These are phyloP conservation scores for Leccinum variicolor DNA, from an alignment of 768 basidiomycete species.

Conservation along the genomic window DNA sequence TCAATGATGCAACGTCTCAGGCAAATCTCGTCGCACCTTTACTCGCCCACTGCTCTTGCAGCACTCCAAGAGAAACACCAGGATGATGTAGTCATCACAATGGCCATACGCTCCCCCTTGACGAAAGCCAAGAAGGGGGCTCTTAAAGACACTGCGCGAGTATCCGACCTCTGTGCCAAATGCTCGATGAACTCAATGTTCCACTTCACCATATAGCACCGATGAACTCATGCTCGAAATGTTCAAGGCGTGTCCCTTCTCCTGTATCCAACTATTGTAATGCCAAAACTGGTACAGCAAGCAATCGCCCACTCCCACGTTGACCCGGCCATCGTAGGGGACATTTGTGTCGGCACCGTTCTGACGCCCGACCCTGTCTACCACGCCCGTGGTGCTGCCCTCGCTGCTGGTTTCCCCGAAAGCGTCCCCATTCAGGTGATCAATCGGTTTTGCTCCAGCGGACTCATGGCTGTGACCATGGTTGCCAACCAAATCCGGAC, in stretches of 20 bases:
- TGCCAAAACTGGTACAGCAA: slow-evolving; percentile 39
- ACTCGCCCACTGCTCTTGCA: slow-evolving; percentile 43
- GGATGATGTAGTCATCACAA: slow-evolving; percentile 80
- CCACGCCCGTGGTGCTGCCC: slow-evolving; percentile 67
- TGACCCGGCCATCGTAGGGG: slow-evolving; percentile 63
- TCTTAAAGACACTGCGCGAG: slow-evolving; percentile 64
- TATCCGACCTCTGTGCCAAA: neutral
- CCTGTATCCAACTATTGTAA: neutral
- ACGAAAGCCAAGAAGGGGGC: slow-evolving; percentile 78
- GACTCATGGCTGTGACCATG: slow-evolving; percentile 78
- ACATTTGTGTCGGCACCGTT: slow-evolving; percentile 80
- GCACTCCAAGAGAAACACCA: slow-evolving; percentile 56
- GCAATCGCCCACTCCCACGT: slow-evolving; percentile 54
- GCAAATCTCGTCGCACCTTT: slow-evolving; percentile 61
- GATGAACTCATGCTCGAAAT: slow-evolving; percentile 82
- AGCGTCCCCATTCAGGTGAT: slow-evolving; percentile 68
- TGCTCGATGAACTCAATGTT: slow-evolving; percentile 8
- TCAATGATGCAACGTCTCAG: slow-evolving; percentile 57
- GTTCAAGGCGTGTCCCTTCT: slow-evolving; percentile 52
- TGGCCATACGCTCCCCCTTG: slow-evolving; percentile 74
- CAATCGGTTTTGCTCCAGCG: slow-evolving; percentile 82
- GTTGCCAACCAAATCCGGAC: slow-evolving; percentile 73
- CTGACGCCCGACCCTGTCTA: slow-evolving; percentile 63
- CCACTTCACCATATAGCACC: slow-evolving; percentile 39
- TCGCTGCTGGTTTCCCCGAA: slow-evolving; percentile 82